Base-by-base conservation (phyloP, 768 basidiomycete genomes). In the Dendrothele bispora region DNA sequence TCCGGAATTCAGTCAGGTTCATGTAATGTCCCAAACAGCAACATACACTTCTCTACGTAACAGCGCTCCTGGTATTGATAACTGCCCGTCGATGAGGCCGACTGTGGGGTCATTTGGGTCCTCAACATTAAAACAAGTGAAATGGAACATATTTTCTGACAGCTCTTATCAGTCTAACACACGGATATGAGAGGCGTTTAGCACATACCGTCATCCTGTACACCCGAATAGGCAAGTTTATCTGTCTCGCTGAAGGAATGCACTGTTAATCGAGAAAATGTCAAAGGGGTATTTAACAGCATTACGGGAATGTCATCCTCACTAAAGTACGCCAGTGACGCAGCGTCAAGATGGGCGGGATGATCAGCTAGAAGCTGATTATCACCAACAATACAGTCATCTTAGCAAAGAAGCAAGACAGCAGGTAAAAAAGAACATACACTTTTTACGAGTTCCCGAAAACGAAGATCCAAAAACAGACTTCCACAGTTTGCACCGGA, bases 201-300 rank as follows among this genome's bases (percentile, higher is more conserved):
- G 26, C 5, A 61, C 77, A 40, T 63, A 88, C 88, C 82, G 59
- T 94, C 92, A 60, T 94, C 91, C 15, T 62, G 60, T 39, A 82
- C 72, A 15, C 92, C 91, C 50, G 63, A 70, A 60, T 89, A 95
- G 25, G 76, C 77, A 39, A 92, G 69, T 65, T 94, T 94, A 61
- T 94, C 91, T 10, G 88, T 88, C 67, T 94, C 90, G 53, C 87
- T 86, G 58, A 93, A 95, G 6, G 87, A 82, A 56, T 91, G 85
- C 86, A 87, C 78, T 80, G 43, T 17, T 27, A n/a, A 25, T 5
- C 2, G 30, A 52, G 26, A 34, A 36, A 25, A 36, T 36, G 48
- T 50, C 43, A 39, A 12, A 22, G 15, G n/a, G n/a, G n/a, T n/a
- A n/a, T n/a, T n/a, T n/a, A 5, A 43, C 26, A 43, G 41, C 41